Base-by-base conservation (phyloP, 805 yeast species). In the Candida yuanshanica region DNA sequence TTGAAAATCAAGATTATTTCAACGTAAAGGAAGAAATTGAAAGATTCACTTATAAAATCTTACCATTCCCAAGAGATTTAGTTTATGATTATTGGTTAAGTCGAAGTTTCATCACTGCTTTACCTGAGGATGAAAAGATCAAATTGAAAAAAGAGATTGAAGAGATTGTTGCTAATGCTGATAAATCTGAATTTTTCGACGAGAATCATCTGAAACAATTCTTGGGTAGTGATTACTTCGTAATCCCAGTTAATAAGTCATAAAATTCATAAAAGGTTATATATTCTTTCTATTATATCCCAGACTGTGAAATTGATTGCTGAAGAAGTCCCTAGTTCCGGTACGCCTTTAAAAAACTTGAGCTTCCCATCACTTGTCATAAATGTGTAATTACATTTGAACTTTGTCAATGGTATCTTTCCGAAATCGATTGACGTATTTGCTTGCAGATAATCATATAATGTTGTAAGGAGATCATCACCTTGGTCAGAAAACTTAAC, bases 81-180 rank as follows among this genome's bases (percentile, higher is more conserved):
- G 68, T 75, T 4, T 75, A 65, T 63, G 63, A 62, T 27, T 70
- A 72, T 48, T 77, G 82, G 82, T 62, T 64, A 42, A 69, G 80
- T 0, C 63, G 81, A 46, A 70, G 79, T 37, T 79, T 72, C 50
- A 70, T 79, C 38, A 76, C 82, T 1, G 61, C 63, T 4, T 51
- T 74, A 36, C 44, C 63, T 4, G 69, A 62, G 0, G 60, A 46
- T 2, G 68, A 74, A 50, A 64, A 65, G 51, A 36, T 37, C 2
- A 47, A 49, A 16, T 44, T 73, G 29, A 59, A 64, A 41, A 27
- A 48, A 2, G 44, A 60, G 13, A 51, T 74, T 7, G 61, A 69
- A 2, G 47, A 47, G 4, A 42, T 66, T 11, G 36, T 68, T 9
- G 55, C 33, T 14, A 20, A 42, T 14, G 43, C 45, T 13, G 32